phyloP scores from a whole-genome alignment of 345 rosid genomes.

The Diplotaxis tenuifolia region DNA sequence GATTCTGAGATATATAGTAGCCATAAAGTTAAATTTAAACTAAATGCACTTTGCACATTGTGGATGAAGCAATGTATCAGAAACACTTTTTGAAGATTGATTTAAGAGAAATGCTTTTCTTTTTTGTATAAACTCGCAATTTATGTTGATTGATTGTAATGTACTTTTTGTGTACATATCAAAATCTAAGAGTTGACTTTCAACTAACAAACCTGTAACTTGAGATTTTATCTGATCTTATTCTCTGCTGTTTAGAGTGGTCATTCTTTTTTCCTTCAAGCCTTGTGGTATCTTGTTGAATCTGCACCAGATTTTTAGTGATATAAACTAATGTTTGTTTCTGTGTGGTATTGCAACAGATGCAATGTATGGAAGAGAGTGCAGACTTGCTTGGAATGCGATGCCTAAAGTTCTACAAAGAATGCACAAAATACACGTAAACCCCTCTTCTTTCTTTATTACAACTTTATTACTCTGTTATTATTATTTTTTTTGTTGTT shows the following conservation, averaged over 20 bases:
- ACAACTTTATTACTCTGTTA: background rate
- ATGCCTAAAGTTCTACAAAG: constrained; percentile 62
- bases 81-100: too few relatives aligned
- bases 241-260: background rate
- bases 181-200: constrained; percentile 18
- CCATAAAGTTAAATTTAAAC: too few relatives aligned
- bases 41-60: too few relatives aligned
- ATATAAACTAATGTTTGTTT: background rate
- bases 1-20: too few relatives aligned
- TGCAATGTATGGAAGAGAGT: constrained; percentile 63
- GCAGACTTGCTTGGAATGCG: constrained; percentile 57
- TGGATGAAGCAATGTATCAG: background rate
- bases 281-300: background rate
- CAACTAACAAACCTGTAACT: too few relatives aligned
- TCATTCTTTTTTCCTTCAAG: background rate
- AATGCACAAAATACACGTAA: constrained; percentile 65
- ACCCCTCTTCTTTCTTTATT: background rate
- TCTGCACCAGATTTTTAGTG: background rate
- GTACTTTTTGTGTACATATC: background rate
- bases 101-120: too few relatives aligned
- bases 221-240: background rate
- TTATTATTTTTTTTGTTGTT: background rate
- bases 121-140: background rate
- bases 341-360: constrained; percentile 40
- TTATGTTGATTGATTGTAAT: background rate